These are phyloP conservation scores for Auxenochlorella protothecoides DNA, from an alignment of 139 green algal genomes.

Conservation along the genomic window DNA sequence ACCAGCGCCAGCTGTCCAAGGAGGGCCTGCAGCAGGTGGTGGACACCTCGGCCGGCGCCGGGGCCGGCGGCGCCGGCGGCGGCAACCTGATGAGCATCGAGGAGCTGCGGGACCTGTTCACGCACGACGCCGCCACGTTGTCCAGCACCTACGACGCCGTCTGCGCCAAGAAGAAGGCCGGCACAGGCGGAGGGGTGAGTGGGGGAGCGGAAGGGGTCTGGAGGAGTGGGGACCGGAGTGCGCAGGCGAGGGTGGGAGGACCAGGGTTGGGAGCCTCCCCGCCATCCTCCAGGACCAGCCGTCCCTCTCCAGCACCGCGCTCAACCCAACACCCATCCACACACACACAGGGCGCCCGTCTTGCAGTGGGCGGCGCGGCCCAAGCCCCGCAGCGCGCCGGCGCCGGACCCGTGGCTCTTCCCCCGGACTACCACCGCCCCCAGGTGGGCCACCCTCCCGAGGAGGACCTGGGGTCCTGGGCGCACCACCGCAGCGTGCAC, in stretches of 20 bases:
- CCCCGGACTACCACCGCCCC: background rate
- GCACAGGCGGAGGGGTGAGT: background rate
- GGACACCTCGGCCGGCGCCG: slow-evolving; percentile 6
- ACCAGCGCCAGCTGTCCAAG: slow-evolving; percentile 88
- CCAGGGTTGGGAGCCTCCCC: background rate
- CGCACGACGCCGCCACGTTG: slow-evolving; percentile 32
- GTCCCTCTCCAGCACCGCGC: no score
- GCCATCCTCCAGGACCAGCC: background rate
- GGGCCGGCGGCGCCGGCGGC: background rate
- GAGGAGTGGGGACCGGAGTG: slow-evolving; percentile 4
- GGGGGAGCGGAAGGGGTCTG: background rate
- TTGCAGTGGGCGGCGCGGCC: no score
- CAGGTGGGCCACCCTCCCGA: slow-evolving; percentile 79
- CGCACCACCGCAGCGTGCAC: slow-evolving; percentile 58
- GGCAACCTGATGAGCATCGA: slow-evolving; percentile 66
- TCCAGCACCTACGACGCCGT: slow-evolving; percentile 74
- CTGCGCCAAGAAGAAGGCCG: slow-evolving; percentile 9
- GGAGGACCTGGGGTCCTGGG: slow-evolving; percentile 86
- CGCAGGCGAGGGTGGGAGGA: background rate
- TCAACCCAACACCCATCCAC: no score
- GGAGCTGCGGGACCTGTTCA: slow-evolving; percentile 91
- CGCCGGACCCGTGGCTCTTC: no score
- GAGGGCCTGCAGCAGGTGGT: slow-evolving; percentile 57
- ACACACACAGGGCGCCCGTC: no score
- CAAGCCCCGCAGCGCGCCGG: no score